Conservation (phyloP, 139 green algal genomes). For the Coccomyxa sp. region DNA sequence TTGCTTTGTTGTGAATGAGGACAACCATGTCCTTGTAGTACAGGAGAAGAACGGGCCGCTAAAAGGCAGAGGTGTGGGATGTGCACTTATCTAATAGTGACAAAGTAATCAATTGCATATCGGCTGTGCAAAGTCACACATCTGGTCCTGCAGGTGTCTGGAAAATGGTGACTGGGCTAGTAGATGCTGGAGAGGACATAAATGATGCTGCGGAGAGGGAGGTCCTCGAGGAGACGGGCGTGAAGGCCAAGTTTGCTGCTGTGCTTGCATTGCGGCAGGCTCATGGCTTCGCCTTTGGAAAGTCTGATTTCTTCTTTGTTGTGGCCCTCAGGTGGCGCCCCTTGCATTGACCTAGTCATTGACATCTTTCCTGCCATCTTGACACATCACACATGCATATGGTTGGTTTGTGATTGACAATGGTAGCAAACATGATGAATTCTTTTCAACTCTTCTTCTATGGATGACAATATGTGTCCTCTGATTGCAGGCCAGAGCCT, state of each 20-base stretch:
- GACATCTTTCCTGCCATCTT: neutral
- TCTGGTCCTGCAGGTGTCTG: slow-evolving; percentile 43
- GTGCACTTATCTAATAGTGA: too few relatives aligned
- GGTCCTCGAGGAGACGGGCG: slow-evolving; percentile 50
- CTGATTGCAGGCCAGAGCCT: slow-evolving; percentile 12
- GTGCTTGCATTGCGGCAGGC: slow-evolving; percentile 72
- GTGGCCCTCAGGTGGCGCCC: slow-evolving; percentile 22
- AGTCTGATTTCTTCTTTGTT: slow-evolving; percentile 78
- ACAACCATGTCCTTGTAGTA: slow-evolving; percentile 68
- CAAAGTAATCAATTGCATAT: neutral
- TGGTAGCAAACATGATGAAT: neutral
- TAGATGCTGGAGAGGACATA: slow-evolving; percentile 56
- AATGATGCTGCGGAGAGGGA: slow-evolving; percentile 54
- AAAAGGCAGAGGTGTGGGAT: slow-evolving; percentile 27
- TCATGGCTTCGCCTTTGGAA: slow-evolving; percentile 76
- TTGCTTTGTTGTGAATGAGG: slow-evolving; percentile 72
- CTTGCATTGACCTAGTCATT: neutral
- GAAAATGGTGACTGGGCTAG: slow-evolving; percentile 78
- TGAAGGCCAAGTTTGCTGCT: slow-evolving; percentile 47
- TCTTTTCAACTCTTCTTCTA: neutral
- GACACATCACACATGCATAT: neutral
- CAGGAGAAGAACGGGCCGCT: slow-evolving; percentile 71
- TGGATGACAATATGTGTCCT: too few relatives aligned
- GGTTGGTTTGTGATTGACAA: neutral
- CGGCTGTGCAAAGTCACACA: neutral